Base-by-base conservation (phyloP, 331 rosid species). In the Arachis monticola region DNA sequence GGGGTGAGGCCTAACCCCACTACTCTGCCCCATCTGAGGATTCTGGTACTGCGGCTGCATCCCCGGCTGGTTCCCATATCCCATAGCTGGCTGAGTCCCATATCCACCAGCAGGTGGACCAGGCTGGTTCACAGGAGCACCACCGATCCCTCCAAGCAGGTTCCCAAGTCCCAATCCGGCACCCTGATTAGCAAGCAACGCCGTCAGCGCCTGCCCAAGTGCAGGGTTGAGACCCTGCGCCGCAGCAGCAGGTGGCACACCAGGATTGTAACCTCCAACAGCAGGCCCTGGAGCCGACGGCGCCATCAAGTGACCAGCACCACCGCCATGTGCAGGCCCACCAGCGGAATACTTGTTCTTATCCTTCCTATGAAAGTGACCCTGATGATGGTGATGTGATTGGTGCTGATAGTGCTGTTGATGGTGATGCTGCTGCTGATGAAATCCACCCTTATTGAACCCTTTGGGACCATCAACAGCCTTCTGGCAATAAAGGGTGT, bases 401-500 rank as follows among this genome's bases (percentile, higher is more conserved):
- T 73, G 70, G 3, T 69, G 80, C 2, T 83, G 84, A 2, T 82
- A 83, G 0, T 85, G 88, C 5, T 85, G 84, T 0, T 76, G 86
- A 1, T 83, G 84, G 0, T 76, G 86, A 3, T 83, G 86, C 8
- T 80, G 87, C 0, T 85, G 77, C 10, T 85, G 88, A 62, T 83
- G 76, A 67, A 42, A 81, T 4, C 82, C 55, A 8, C 53, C 82
- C 46, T 84, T 84, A 68, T 27, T 70, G 40, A 35, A 35, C 5
- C 77, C 86, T 68, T 79, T 86, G 5, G 91, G 91, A 13, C 94
- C 92, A 74, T 88, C 93, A 30, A 84, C 77, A 45, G 96, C 96
- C 62, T 72, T 85, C 82, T 88, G 93, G 66, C 96, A 91, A 51
- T 91, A 87, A 76, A 92, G 67, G 30, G 86, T 83, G 50, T 83